phyloP scores from a whole-genome alignment of 148 eudicot species.

The Silene uniflora region DNA sequence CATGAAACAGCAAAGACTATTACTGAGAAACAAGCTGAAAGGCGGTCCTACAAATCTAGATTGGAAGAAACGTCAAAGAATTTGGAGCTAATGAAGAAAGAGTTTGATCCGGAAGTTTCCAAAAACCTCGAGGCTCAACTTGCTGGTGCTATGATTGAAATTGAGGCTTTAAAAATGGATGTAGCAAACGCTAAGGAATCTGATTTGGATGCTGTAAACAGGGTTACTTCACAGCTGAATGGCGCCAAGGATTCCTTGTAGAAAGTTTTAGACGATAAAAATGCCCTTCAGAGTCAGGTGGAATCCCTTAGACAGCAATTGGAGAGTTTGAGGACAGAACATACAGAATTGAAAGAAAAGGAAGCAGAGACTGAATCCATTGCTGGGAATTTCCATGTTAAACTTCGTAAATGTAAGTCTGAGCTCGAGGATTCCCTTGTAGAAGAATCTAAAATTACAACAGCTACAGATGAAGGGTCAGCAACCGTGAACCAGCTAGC shows the following conservation, averaged over 20 bases:
- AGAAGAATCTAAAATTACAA: conserved; percentile 54
- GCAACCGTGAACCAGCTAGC: conserved; percentile 49
- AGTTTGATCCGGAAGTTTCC: conserved; percentile 49
- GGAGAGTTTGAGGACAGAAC: conserved; percentile 60
- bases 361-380: conserved; percentile 73
- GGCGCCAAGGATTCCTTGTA: conserved; percentile 73
- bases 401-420: conserved; percentile 61
- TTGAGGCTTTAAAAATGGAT: conserved; percentile 52
- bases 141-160: conserved; percentile 44
- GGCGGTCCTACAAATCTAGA: conserved; percentile 43
- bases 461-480: conserved; percentile 57
- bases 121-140: conserved; percentile 59
- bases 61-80: conserved; percentile 66
- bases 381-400: conserved; percentile 66
- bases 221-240: conserved; percentile 55
- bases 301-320: conserved; percentile 65
- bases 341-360: conserved; percentile 60
- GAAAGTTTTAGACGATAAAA: conserved; percentile 62
- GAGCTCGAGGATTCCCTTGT: conserved; percentile 62
- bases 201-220: conserved; percentile 54
- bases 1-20: conserved; percentile 47
- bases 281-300: conserved; percentile 47
- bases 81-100: conserved; percentile 56
- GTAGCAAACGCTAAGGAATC: conserved; percentile 47
- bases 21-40: conserved; percentile 52